These are phyloP conservation scores for Umbilicus rupestris DNA, from an alignment of 164 flowering plant genomes.

Conservation along the genomic window DNA sequence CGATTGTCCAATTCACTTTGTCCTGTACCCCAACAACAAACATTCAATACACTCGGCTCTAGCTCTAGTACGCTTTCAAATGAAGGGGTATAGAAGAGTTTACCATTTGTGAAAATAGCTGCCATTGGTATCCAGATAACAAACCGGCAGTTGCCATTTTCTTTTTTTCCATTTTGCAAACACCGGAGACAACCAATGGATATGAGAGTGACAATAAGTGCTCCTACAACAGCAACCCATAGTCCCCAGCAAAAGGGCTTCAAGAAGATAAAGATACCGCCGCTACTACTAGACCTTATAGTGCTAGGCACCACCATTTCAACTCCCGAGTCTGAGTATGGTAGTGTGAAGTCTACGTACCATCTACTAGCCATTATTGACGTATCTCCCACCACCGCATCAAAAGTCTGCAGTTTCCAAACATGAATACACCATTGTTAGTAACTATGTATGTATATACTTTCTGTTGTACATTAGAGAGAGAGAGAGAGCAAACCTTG, in stretches of 20 bases:
- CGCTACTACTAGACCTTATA: not conserved
- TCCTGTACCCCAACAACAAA: not conserved
- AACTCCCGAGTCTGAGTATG: not conserved
- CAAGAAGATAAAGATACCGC: not conserved
- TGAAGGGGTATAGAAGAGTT: not conserved
- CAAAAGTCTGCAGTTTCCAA: slow-evolving; percentile 15
- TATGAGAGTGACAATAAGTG: not conserved
- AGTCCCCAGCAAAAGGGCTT: not conserved
- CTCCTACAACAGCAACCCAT: not conserved
- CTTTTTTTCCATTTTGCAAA: not conserved
- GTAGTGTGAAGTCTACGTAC: not conserved
- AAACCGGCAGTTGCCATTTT: not conserved
- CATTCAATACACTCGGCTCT: not conserved
- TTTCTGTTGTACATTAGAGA: not conserved
- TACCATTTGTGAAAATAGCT: not conserved
- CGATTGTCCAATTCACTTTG: not conserved
- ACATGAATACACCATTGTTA: not conserved
- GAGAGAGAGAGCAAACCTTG: no score
- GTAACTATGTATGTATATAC: not conserved
- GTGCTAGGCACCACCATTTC: not conserved
- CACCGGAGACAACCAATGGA: not conserved
- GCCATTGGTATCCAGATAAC: not conserved
- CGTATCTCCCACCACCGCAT: slow-evolving; percentile 22
- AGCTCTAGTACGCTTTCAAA: not conserved
- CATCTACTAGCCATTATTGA: not conserved